phyloP scores from a whole-genome alignment of 352 stramenopile genomes.

The Globisporangium perplexum region DNA sequence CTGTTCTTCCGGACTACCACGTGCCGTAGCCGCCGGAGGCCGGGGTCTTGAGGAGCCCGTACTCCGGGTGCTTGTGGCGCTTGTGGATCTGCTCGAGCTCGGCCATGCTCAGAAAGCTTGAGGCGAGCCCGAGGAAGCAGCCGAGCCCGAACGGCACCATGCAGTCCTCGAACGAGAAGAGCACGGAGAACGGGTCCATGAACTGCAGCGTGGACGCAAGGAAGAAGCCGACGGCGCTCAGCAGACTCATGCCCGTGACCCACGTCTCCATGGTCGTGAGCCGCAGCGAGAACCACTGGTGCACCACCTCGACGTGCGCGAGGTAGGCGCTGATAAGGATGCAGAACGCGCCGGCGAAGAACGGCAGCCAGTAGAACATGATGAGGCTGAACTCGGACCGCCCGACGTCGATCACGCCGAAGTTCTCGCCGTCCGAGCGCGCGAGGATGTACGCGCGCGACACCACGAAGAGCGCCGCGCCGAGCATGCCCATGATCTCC shows the following conservation, averaged over 20 bases:
- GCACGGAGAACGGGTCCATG: slow-evolving; percentile 72
- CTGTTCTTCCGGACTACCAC: slow-evolving; percentile 9
- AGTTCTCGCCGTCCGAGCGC: slow-evolving; percentile 33
- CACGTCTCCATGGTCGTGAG: slow-evolving; percentile 55
- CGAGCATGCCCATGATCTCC: slow-evolving; percentile 50
- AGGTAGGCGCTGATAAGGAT: slow-evolving; percentile 72
- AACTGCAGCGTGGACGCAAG: slow-evolving; percentile 78
- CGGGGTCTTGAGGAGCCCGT: slow-evolving; percentile 52
- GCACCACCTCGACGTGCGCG: slow-evolving; percentile 75
- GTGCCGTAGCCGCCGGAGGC: slow-evolving; percentile 30
- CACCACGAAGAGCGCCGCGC: slow-evolving; percentile 59
- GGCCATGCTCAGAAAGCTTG: slow-evolving; percentile 60
- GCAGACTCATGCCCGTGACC: slow-evolving; percentile 50
- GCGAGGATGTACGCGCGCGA: slow-evolving; percentile 26
- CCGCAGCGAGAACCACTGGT: slow-evolving; percentile 77
- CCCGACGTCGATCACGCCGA: slow-evolving; percentile 68
- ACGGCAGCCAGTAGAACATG: slow-evolving; percentile 74
- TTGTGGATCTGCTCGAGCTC: slow-evolving; percentile 79
- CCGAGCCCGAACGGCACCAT: slow-evolving; percentile 67
- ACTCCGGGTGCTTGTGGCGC: slow-evolving; percentile 77
- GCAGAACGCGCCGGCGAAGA: slow-evolving; percentile 77
- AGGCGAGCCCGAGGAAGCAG: slow-evolving; percentile 57
- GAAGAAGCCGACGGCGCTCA: slow-evolving; percentile 67
- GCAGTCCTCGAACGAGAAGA: slow-evolving; percentile 71
- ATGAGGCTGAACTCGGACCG: slow-evolving; percentile 59